A percentile compares a stretch with the other conserved stretches of the same genome.
Evolutionary conservation across 2,329 filamentous ascomycete species (phyloP).

Genomic region (Verticillium nubilum): DNA sequence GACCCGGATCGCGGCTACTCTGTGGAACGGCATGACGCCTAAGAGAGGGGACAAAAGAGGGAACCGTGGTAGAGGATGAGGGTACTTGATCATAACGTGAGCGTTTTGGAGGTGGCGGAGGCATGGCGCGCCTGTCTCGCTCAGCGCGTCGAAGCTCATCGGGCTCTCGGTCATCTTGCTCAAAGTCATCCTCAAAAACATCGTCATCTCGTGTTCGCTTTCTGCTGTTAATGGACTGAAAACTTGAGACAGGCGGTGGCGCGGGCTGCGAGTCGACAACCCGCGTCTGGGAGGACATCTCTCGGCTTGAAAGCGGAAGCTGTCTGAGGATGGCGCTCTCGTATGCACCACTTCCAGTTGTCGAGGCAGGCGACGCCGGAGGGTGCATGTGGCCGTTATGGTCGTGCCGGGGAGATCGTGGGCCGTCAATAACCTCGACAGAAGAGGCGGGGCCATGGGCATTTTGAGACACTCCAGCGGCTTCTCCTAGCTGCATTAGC

Average conservation of each 20-base stretch:
- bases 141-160: slow-evolving; percentile 17
- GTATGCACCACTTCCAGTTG: not conserved
- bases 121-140: slow-evolving; percentile 16
- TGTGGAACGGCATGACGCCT: slow-evolving; percentile 3
- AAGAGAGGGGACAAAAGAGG: slow-evolving; percentile 5
- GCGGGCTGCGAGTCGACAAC: not conserved
- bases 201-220: slow-evolving; percentile 6
- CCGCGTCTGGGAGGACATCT: not conserved
- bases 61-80: not conserved
- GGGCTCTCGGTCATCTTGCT: slow-evolving; percentile 12
- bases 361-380: not conserved
- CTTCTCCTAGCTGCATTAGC: not conserved
- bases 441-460: not conserved
- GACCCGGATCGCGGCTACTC: slow-evolving; percentile 4
- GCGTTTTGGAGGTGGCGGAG: slow-evolving; percentile 7
- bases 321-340: not conserved
- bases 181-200: slow-evolving; percentile 15
- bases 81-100: not conserved
- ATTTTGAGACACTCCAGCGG: not conserved
- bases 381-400: not conserved
- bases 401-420: not conserved
- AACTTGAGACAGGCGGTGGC: not conserved
- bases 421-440: not conserved
- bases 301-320: not conserved
- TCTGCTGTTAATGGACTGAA: slow-evolving; percentile 3